Conservation (phyloP, 2,329 filamentous ascomycete genomes). For the Fusarium sororula region DNA sequence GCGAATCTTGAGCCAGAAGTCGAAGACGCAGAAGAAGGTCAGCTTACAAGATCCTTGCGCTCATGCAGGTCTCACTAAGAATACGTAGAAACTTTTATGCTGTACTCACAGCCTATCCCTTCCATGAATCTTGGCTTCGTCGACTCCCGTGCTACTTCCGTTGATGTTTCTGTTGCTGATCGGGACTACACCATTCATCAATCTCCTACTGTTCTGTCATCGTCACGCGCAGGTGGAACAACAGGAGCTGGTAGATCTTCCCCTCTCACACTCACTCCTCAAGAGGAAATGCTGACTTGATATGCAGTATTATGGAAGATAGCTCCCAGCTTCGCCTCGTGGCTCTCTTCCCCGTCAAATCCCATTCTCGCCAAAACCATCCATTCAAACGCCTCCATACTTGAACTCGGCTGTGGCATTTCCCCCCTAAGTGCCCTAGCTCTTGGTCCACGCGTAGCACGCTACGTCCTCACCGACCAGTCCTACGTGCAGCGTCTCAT, state of each 20-base stretch:
- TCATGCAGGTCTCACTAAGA: slow-evolving; percentile 8
- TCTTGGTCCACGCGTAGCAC: slow-evolving; percentile 67
- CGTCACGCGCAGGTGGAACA: slow-evolving; percentile 71
- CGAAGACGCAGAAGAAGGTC: slow-evolving; percentile 60
- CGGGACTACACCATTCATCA: slow-evolving; percentile 81
- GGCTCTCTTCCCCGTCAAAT: slow-evolving; percentile 74
- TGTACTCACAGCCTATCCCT: slow-evolving; percentile 81
- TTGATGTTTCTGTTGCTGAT: slow-evolving; percentile 75
- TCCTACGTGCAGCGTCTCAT: slow-evolving; percentile 81
- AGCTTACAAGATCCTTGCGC: neutral
- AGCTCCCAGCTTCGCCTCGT: slow-evolving; percentile 82
- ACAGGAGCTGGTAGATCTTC: slow-evolving; percentile 59
- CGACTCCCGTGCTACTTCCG: slow-evolving; percentile 70
- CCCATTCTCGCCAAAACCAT: slow-evolving; percentile 64
- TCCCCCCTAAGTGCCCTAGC: slow-evolving; percentile 80
- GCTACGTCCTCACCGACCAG: slow-evolving; percentile 88
- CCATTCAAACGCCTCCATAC: slow-evolving; percentile 65
- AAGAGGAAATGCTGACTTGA: slow-evolving; percentile 3
- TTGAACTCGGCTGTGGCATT: slow-evolving; percentile 91
- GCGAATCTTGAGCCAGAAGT: slow-evolving; percentile 54
- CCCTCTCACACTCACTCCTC: neutral
- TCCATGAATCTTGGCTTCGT: slow-evolving; percentile 87
- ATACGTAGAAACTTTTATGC: slow-evolving; percentile 80
- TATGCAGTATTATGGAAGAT: slow-evolving; percentile 86
- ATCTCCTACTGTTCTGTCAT: slow-evolving; percentile 83